Evolutionary conservation across 805 yeast genomes (phyloP).

Genomic region (Blastobotrys peoriensis): DNA sequence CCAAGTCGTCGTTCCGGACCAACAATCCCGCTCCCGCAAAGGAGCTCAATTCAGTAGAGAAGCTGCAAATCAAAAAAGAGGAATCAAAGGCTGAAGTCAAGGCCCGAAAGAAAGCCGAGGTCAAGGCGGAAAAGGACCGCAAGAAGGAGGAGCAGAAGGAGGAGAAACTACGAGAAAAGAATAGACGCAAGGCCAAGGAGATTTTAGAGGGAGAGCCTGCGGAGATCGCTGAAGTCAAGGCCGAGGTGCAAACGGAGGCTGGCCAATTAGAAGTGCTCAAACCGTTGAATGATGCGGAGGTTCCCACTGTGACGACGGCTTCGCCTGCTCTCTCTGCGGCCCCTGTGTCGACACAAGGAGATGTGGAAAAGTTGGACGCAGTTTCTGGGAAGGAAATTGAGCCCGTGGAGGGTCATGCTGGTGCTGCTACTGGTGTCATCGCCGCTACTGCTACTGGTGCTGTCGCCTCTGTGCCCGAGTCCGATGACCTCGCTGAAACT

Average conservation of each 20-base stretch:
- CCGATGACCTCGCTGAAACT: too few species aligned
- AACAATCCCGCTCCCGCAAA: not conserved
- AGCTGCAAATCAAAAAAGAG: slow-evolving; percentile 9
- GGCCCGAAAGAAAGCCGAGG: not conserved
- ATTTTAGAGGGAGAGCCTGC: too few species aligned
- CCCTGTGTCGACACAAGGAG: not conserved
- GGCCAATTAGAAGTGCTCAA: not conserved
- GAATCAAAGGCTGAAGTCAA: not conserved
- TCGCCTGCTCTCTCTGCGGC: not conserved
- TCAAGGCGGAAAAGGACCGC: not conserved
- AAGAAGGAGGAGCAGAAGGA: not conserved
- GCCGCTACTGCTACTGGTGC: not conserved
- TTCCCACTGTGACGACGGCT: not conserved
- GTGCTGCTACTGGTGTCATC: not conserved
- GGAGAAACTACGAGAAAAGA: not conserved
- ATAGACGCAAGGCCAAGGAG: not conserved
- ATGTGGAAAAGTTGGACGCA: not conserved
- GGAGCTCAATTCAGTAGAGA: not conserved
- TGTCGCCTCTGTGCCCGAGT: not conserved
- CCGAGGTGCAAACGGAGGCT: not conserved
- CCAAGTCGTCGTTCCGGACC: not conserved
- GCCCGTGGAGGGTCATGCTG: not conserved
- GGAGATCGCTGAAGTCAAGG: not conserved
- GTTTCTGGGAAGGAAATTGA: not conserved
- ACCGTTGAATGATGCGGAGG: not conserved